Conservation (phyloP, 208 protist genomes). For the Acanthamoeba divionensis region DNA sequence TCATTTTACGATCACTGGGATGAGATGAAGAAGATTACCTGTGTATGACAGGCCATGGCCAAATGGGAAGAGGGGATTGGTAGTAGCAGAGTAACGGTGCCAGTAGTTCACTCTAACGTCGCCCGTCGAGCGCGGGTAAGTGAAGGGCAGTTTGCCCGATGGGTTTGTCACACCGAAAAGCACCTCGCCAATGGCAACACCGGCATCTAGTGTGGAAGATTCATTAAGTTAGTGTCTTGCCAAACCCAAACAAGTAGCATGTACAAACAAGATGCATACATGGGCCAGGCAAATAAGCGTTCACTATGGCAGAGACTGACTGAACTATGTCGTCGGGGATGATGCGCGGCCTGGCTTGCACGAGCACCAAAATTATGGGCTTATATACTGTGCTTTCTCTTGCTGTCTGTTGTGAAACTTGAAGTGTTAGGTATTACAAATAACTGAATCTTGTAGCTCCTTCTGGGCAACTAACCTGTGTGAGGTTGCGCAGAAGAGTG, state of each 20-base stretch:
- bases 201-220: neutral
- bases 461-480: no score
- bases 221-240: no score
- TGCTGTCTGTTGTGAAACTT: no score
- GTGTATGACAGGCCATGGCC: constrained; percentile 52
- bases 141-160: constrained; percentile 54
- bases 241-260: no score
- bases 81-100: constrained; percentile 34
- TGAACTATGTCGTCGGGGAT: neutral
- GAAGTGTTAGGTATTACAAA: no score
- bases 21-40: neutral
- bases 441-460: no score
- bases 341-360: constrained; percentile 7
- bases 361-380: constrained; percentile 9
- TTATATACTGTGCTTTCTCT: no score
- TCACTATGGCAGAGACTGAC: neutral
- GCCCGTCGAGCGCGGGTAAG: constrained; percentile 51
- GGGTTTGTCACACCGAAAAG: constrained; percentile 46
- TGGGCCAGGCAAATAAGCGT: constrained; percentile 15
- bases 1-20: no score
- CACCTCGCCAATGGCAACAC: neutral
- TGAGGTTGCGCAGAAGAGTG: neutral
- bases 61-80: constrained; percentile 43
- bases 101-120: constrained; percentile 58
- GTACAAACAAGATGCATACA: neutral